Evolutionary conservation across 179 eudicot genomes (phyloP).

Genomic region (Nepenthes alata): DNA sequence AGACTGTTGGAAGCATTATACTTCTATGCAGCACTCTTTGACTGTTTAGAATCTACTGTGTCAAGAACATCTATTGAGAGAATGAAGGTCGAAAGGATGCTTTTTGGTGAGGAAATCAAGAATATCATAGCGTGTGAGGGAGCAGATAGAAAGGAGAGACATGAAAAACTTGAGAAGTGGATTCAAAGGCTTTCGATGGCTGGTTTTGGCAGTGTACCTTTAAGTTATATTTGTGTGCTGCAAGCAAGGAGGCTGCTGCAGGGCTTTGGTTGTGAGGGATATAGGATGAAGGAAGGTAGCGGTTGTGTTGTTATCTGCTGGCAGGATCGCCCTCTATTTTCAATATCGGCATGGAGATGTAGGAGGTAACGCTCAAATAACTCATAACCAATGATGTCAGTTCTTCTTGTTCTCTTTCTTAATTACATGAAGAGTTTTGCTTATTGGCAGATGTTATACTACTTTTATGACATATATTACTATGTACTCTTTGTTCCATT

Average conservation of each 20-base stretch:
- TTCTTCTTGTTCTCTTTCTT: slow-evolving; percentile 5
- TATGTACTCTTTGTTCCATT: not conserved
- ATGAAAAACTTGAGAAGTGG: slow-evolving; percentile 54
- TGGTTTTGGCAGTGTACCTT: slow-evolving; percentile 31
- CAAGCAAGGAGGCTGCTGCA: slow-evolving; percentile 41
- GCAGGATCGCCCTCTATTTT: slow-evolving; percentile 47
- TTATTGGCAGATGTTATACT: slow-evolving; percentile 19
- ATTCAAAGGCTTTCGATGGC: slow-evolving; percentile 28
- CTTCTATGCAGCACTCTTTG: slow-evolving; percentile 54
- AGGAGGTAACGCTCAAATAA: slow-evolving; percentile 17
- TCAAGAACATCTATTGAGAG: slow-evolving; percentile 46
- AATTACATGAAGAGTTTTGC: slow-evolving; percentile 10
- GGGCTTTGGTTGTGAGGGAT: slow-evolving; percentile 38
- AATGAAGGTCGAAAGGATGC: slow-evolving; percentile 41
- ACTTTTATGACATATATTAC: no score
- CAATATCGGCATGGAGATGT: slow-evolving; percentile 45
- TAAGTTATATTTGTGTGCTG: slow-evolving; percentile 35
- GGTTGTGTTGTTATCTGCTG: slow-evolving; percentile 47
- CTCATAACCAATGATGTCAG: not conserved
- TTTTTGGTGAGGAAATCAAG: slow-evolving; percentile 46
- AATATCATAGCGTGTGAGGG: slow-evolving; percentile 49
- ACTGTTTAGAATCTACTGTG: slow-evolving; percentile 43
- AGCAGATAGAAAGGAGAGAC: slow-evolving; percentile 37
- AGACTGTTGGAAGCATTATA: slow-evolving; percentile 42
- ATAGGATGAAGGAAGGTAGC: slow-evolving; percentile 34